Base-by-base conservation (phyloP, 73 alveolate species). In the Paramecium bursaria region DNA sequence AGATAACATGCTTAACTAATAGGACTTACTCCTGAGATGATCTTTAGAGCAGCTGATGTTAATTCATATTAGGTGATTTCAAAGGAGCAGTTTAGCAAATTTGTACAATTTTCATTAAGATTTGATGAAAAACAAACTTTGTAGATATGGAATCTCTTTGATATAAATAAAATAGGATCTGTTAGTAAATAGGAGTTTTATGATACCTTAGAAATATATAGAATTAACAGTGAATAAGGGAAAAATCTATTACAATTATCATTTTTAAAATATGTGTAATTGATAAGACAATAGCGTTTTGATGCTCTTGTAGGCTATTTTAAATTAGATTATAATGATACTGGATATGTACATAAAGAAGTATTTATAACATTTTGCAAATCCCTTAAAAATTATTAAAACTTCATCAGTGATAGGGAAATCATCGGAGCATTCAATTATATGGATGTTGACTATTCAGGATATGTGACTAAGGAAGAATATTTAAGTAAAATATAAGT, bases 1-100 rank as follows among this genome's bases (percentile, higher is more conserved):
- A 35, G 44, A 13, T 6, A 67, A 4, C 27, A 27, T 2, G 82
- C 55, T 25, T 39, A 67, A 57, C 22, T 21, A 67, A 25, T 67
- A 21, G 82, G 82, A 35, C 44, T 67, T 21, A 67, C 53, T 25
- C n/a, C 55, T 33, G 82, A 67, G 13, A 67, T 67, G 82, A 19
- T 67, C 44, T 67, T 67, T 3, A 67, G 82, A 25, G 82, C 82
- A 9, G 82, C 82, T 9, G 82, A 67, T 42, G 44, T 47, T 25
- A 15, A 35, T 5, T 67, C 82, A 9, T 25, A 25, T 35, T 42
- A 67, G 35, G 44, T 67, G 7, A 47, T 67, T 19, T 25, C 57
- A 67, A 35, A 42, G 1, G 21, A 31, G 11, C n/a, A 57, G 21
- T 67, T 67, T 14, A 57, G 82, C 15, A 57, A 67, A 15, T 21